Conservation (phyloP, 768 basidiomycete species). For the Calvatia gigantea region DNA sequence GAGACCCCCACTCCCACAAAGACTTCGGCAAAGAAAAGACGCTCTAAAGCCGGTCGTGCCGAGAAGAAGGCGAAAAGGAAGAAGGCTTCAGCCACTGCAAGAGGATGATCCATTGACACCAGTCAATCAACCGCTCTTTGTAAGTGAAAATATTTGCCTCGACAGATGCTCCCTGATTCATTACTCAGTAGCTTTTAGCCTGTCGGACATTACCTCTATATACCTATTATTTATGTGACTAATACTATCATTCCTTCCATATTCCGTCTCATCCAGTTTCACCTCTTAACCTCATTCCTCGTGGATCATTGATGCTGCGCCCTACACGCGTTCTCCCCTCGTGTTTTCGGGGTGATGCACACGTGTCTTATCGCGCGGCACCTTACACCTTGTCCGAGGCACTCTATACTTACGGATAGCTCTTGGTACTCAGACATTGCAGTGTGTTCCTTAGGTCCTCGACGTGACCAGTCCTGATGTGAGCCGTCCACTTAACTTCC, state of each 20-base stretch:
- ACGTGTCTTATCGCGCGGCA: conserved; percentile 1
- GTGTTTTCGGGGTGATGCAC: not conserved
- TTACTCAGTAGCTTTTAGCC: not conserved
- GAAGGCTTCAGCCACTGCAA: not conserved
- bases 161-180: not conserved
- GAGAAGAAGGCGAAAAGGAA: conserved; percentile 8
- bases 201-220: not conserved
- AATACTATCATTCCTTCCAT: conserved; percentile 1
- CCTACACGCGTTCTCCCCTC: not conserved
- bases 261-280: not conserved
- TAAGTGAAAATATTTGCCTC: not conserved
- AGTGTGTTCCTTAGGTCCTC: not conserved
- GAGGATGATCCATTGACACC: not conserved
- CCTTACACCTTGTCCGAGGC: not conserved
- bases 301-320: not conserved
- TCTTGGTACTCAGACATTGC: not conserved
- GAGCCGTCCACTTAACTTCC: not conserved
- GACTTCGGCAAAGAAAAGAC: conserved; percentile 6
- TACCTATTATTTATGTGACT: not conserved
- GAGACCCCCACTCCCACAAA: conserved; percentile 9
- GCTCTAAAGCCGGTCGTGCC: not conserved
- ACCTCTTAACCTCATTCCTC: not conserved
- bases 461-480: not conserved
- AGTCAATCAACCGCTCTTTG: not conserved
- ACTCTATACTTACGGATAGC: not conserved